Evolutionary conservation across 495 filamentous ascomycete species (phyloP).

Genomic region (Talaromyces liani): DNA sequence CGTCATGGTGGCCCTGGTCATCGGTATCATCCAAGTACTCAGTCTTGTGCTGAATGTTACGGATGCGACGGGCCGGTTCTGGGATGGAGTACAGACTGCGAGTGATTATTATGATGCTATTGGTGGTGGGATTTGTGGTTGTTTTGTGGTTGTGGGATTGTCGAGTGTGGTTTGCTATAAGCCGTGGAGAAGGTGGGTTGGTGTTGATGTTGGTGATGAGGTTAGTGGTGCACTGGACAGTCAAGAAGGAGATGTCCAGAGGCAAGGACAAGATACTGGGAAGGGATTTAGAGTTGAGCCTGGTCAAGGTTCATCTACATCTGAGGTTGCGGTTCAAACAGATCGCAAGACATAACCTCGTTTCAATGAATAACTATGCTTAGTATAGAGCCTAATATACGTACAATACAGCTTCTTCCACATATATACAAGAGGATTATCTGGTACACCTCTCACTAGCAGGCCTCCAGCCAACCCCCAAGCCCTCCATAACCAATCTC

Average conservation of each 20-base stretch:
- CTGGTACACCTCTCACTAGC: constrained; percentile 73
- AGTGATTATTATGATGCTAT: constrained; percentile 83
- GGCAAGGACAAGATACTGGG: too few relatives aligned
- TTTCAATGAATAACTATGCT: background rate
- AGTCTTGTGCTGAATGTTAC: constrained; percentile 69
- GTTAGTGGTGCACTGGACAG: constrained; percentile 20
- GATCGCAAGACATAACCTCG: background rate
- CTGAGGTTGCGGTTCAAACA: background rate
- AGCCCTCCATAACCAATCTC: constrained; percentile 67
- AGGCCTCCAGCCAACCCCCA: constrained; percentile 66
- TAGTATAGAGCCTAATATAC: background rate
- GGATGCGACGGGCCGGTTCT: constrained; percentile 66
- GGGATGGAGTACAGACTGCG: constrained; percentile 72
- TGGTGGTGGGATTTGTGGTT: constrained; percentile 74
- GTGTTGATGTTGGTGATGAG: constrained; percentile 18
- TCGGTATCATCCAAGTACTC: constrained; percentile 79
- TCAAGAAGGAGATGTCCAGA: too few relatives aligned
- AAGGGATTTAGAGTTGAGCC: background rate
- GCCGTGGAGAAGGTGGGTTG: constrained; percentile 65
- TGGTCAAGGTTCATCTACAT: background rate
- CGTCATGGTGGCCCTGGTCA: constrained; percentile 77
- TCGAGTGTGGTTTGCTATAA: constrained; percentile 65
- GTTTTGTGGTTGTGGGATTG: constrained; percentile 70
- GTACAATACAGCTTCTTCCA: background rate
- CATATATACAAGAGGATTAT: constrained; percentile 22